These are phyloP conservation scores for Crithidia brevicula DNA, from an alignment of 208 protist species.

Conservation along the genomic window DNA sequence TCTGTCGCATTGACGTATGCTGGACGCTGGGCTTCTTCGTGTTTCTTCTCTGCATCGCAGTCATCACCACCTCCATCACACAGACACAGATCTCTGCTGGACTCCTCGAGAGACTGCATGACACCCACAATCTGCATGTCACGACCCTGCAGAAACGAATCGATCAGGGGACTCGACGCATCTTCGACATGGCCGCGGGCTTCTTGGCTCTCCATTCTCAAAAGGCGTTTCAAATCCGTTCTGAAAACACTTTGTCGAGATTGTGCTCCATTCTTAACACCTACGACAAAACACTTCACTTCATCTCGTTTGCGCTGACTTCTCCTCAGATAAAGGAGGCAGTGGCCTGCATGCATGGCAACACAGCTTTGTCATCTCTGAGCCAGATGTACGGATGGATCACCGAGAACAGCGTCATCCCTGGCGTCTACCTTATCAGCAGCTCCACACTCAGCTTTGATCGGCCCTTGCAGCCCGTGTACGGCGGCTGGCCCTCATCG, in stretches of 20 bases:
- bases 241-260: background rate
- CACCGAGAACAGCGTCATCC: slow-evolving; percentile 12
- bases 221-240: background rate
- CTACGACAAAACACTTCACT: background rate
- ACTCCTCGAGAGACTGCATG: background rate
- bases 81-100: background rate
- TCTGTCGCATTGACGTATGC: slow-evolving; percentile 22
- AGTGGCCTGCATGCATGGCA: slow-evolving; percentile 7
- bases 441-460: background rate
- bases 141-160: background rate
- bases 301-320: background rate
- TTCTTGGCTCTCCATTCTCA: background rate
- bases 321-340: background rate
- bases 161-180: background rate
- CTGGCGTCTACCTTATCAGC: slow-evolving; percentile 21
- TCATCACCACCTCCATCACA: slow-evolving; percentile 7
- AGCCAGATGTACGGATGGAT: background rate
- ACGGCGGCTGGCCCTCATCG: slow-evolving; percentile 1
- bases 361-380: background rate
- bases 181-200: background rate
- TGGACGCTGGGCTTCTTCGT: slow-evolving; percentile 11
- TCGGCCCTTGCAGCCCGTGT: slow-evolving; percentile 5
- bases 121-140: background rate
- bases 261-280: slow-evolving; percentile 7
- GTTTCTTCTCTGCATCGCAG: slow-evolving; percentile 1